Evolutionary conservation across 345 rosid species (phyloP).

Genomic region (Boechera retrofracta): DNA sequence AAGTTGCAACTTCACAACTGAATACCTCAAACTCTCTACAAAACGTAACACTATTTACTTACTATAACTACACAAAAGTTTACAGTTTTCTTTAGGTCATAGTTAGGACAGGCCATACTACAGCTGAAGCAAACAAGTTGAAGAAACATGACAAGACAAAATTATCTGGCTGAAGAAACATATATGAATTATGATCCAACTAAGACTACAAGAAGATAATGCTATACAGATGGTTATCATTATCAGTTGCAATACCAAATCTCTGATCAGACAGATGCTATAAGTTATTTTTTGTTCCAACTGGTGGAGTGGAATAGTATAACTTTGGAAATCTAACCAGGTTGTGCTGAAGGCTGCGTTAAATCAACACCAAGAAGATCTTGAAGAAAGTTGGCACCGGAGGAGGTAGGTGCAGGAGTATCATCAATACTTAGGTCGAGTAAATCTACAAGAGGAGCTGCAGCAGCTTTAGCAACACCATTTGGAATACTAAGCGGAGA

Average conservation of each 20-base stretch:
- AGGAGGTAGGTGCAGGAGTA: slow-evolving; percentile 72
- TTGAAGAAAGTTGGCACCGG: slow-evolving; percentile 76
- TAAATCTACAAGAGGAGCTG: slow-evolving; percentile 87
- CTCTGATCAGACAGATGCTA: not conserved
- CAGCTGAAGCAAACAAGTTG: not conserved
- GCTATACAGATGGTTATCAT: slow-evolving; percentile 17
- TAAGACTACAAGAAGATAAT: slow-evolving; percentile 22
- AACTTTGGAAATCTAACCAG: slow-evolving; percentile 60
- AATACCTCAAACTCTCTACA: not conserved
- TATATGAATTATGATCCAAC: not conserved
- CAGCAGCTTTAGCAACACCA: slow-evolving; percentile 76
- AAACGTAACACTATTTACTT: slow-evolving; percentile 21
- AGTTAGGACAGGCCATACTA: slow-evolving; percentile 23
- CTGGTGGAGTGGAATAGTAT: not conserved
- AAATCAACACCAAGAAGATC: slow-evolving; percentile 94
- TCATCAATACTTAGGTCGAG: slow-evolving; percentile 89
- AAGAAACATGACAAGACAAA: slow-evolving; percentile 24
- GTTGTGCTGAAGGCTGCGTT: slow-evolving; percentile 57
- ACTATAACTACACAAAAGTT: not conserved
- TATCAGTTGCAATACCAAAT: slow-evolving; percentile 15
- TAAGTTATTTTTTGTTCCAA: not conserved
- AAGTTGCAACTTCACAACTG: slow-evolving; percentile 25
- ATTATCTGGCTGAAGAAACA: slow-evolving; percentile 6
- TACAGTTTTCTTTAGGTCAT: slow-evolving; percentile 16
- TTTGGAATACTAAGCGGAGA: slow-evolving; percentile 69